Percentiles rank a stretch among this genome's conserved stretches.
These are phyloP conservation scores for Yamadazyma friedrichii DNA, from an alignment of 1,139 yeast genomes.

Conservation along the genomic window DNA sequence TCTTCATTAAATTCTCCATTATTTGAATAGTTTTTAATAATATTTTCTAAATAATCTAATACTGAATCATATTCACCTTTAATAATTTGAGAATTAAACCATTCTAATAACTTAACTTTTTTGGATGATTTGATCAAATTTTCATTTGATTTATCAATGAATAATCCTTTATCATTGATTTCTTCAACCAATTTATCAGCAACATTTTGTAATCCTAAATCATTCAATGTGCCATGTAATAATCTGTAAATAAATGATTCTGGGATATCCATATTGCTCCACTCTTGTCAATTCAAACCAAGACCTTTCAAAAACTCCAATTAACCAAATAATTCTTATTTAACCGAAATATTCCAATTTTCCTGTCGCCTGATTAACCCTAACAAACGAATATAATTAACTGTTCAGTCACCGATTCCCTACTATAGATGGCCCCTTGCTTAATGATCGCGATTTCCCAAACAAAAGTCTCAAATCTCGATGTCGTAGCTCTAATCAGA, in stretches of 20 bases:
- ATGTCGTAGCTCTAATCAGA: too few relatives aligned
- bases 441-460: too few relatives aligned
- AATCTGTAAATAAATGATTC: conserved; percentile 30
- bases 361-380: too few relatives aligned
- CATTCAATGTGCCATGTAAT: conserved; percentile 28
- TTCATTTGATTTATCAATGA: conserved; percentile 4
- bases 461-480: too few relatives aligned
- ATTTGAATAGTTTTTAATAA: conserved; percentile 6
- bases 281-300: too few relatives aligned
- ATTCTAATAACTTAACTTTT: conserved; percentile 19
- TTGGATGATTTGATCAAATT: conserved; percentile 9
- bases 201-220: conserved; percentile 13
- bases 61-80: conserved; percentile 24
- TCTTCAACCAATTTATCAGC: conserved; percentile 16
- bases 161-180: conserved; percentile 13
- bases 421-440: too few relatives aligned
- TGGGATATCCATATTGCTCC: conserved; percentile 14
- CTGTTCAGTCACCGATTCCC: too few relatives aligned
- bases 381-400: too few relatives aligned
- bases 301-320: too few relatives aligned
- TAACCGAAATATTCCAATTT: too few relatives aligned
- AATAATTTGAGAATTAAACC: conserved; percentile 23
- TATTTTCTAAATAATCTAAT: conserved; percentile 17
- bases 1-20: conserved; percentile 3
- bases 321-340: too few relatives aligned